Conservation (phyloP, 2,329 filamentous ascomycete genomes). For the Colletotrichum sp. region DNA sequence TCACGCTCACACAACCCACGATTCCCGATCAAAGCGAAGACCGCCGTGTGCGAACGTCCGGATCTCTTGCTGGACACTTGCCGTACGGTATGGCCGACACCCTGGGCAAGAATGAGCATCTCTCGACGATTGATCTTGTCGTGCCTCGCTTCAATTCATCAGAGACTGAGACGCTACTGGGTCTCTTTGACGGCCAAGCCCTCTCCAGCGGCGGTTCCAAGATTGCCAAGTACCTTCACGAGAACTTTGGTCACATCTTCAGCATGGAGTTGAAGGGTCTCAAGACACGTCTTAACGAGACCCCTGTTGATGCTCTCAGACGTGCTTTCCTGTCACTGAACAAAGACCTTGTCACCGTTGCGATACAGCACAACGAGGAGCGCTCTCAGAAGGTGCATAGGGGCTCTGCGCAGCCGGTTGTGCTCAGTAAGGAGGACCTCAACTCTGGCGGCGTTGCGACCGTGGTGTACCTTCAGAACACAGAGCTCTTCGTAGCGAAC, state of each 20-base stretch:
- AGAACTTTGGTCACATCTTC: constrained; percentile 91
- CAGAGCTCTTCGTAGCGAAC: constrained; percentile 92
- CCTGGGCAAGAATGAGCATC: constrained; percentile 88
- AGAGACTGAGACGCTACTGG: constrained; percentile 87
- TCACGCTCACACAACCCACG: constrained; percentile 90
- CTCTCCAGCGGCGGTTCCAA: constrained; percentile 89
- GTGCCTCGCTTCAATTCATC: constrained; percentile 90
- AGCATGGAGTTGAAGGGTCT: constrained; percentile 79
- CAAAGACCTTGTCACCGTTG: constrained; percentile 89
- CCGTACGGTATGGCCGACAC: constrained; percentile 98
- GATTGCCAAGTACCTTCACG: constrained; percentile 94
- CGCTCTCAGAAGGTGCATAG: constrained; percentile 70
- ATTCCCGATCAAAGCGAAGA: constrained; percentile 97
- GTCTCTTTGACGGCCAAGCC: constrained; percentile 96
- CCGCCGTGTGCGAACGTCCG: constrained; percentile 92
- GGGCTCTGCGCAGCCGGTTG: constrained; percentile 72
- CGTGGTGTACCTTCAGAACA: constrained; percentile 85
- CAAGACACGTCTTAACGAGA: constrained; percentile 71
- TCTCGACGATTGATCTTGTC: constrained; percentile 95
- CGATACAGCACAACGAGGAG: constrained; percentile 81
- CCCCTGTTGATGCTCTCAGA: constrained; percentile 80
- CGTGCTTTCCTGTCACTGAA: constrained; percentile 89
- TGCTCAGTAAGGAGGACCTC: constrained; percentile 87
- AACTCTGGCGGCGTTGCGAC: constrained; percentile 91
- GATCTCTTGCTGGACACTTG: constrained; percentile 88